phyloP scores from a whole-genome alignment of 495 filamentous ascomycete species.

The Neurospora sp. region DNA sequence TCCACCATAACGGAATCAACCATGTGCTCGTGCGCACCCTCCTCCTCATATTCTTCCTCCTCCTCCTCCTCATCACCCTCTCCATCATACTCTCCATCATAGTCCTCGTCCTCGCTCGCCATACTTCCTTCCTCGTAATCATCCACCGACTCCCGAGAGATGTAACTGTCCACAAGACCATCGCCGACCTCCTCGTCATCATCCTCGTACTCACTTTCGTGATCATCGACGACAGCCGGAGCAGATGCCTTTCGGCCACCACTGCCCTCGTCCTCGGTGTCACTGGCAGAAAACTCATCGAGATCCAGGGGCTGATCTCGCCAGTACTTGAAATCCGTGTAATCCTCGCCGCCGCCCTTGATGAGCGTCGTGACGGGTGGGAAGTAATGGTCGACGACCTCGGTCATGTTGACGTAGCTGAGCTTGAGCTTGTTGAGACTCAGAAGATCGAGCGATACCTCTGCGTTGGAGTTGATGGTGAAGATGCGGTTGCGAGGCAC shows the following conservation, averaged over 20 bases:
- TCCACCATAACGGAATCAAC: constrained; percentile 17
- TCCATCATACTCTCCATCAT: constrained; percentile 26
- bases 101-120: constrained; percentile 30
- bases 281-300: constrained; percentile 71
- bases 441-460: constrained; percentile 85
- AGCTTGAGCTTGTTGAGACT: constrained; percentile 92
- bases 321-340: constrained; percentile 87
- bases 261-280: constrained; percentile 47
- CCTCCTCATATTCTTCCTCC: constrained; percentile 22
- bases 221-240: constrained; percentile 39
- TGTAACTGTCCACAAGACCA: constrained; percentile 47
- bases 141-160: constrained; percentile 46
- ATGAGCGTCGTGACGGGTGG: constrained; percentile 69
- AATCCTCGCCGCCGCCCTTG: constrained; percentile 71
- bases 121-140: constrained; percentile 34
- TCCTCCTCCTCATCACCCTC: constrained; percentile 28
- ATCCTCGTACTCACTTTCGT: constrained; percentile 22
- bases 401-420: constrained; percentile 92
- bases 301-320: constrained; percentile 61
- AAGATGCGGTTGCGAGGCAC: constrained; percentile 92
- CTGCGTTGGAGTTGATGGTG: constrained; percentile 97
- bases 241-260: constrained; percentile 29
- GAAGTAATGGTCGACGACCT: constrained; percentile 95
- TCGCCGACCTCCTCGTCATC: constrained; percentile 37
- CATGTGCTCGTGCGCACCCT: constrained; percentile 16